A percentile compares a stretch with the other conserved stretches of the same genome.
Evolutionary conservation across 1,284 basidiomycete species (phyloP).

Genomic region (Gastroboletus turbinatus): DNA sequence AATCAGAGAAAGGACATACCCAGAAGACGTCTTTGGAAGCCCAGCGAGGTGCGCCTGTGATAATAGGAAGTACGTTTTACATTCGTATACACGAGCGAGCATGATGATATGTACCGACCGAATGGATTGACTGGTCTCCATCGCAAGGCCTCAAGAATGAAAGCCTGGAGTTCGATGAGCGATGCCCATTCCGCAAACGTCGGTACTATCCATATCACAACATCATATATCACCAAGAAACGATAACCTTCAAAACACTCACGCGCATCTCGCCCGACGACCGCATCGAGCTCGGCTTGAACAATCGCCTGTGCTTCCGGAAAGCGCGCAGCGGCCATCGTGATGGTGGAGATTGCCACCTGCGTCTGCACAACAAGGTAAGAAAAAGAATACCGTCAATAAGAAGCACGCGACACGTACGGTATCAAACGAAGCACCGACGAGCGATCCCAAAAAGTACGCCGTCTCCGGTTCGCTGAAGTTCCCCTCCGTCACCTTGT

Average conservation of each 20-base stretch:
- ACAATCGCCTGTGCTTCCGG: constrained; percentile 55
- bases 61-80: constrained; percentile 10
- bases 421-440: constrained; percentile 64
- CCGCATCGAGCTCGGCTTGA: constrained; percentile 57
- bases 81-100: not conserved
- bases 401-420: constrained; percentile 23
- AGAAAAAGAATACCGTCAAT: not conserved
- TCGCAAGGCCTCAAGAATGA: constrained; percentile 27
- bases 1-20: constrained; percentile 6
- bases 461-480: constrained; percentile 54
- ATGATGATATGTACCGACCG: constrained; percentile 8
- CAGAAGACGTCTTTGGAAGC: constrained; percentile 24
- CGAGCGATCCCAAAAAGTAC: constrained; percentile 62
- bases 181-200: constrained; percentile 25
- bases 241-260: not conserved
- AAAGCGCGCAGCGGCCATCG: constrained; percentile 65
- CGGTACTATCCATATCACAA: constrained; percentile 15
- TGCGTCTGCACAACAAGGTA: constrained; percentile 40
- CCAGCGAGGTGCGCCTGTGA: constrained; percentile 11
- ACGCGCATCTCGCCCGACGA: constrained; percentile 55
- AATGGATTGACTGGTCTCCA: constrained; percentile 32
- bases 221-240: not conserved
- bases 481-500: constrained; percentile 44
- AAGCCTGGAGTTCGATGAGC: constrained; percentile 27
- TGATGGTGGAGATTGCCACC: constrained; percentile 56